Percentiles rank a stretch among this genome's conserved stretches.
phyloP scores from a whole-genome alignment of 176 grass and related monocot genomes.

The Triticum monococcum region DNA sequence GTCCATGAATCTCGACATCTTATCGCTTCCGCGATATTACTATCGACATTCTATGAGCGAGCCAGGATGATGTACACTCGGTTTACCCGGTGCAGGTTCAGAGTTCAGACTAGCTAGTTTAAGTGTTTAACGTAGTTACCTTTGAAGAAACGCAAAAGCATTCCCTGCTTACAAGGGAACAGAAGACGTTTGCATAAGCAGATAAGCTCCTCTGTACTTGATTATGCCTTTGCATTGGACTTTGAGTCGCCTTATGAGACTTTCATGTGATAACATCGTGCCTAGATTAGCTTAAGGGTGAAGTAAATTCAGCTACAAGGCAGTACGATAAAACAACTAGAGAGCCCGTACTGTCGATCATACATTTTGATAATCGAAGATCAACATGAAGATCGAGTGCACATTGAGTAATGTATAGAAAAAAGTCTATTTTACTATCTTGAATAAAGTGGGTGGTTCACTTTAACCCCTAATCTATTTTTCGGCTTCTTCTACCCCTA shows the following conservation, averaged over 20 bases:
- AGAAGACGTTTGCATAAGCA: background rate
- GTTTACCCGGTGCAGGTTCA: background rate
- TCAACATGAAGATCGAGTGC: background rate
- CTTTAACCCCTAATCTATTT: no score
- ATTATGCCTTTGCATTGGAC: background rate
- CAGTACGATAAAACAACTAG: background rate
- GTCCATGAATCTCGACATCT: constrained; percentile 1
- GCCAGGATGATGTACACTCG: background rate
- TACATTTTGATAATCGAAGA: background rate
- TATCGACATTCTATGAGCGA: background rate
- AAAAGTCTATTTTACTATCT: no score
- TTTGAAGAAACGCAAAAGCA: background rate
- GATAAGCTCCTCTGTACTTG: background rate
- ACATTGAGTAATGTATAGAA: background rate
- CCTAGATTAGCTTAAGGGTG: background rate
- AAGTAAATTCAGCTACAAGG: background rate
- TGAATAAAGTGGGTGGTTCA: no score
- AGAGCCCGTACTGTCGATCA: background rate
- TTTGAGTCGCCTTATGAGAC: background rate
- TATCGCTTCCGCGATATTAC: no score
- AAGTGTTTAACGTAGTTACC: background rate
- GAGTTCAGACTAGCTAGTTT: background rate
- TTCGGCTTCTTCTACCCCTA: no score
- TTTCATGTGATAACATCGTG: background rate
- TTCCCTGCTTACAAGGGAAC: background rate